Percentiles rank a stretch among this genome's conserved stretches.
Conservation (phyloP, 2,329 filamentous ascomycete genomes). For the Sclerotinia nivalis region DNA sequence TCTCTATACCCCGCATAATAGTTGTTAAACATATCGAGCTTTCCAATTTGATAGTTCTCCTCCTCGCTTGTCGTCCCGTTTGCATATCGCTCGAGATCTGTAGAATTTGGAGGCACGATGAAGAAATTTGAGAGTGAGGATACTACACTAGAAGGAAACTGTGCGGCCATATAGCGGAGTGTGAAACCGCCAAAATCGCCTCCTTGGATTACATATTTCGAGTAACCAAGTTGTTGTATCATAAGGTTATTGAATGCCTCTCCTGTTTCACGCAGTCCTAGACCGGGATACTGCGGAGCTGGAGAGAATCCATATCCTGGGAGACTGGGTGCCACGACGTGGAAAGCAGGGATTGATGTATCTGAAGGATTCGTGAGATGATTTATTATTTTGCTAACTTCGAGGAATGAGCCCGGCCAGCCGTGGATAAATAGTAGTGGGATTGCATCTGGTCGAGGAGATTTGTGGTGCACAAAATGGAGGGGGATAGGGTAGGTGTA, state of each 20-base stretch:
- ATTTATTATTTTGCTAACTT: slow-evolving; percentile 42
- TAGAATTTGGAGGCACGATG: slow-evolving; percentile 21
- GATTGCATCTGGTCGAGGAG: slow-evolving; percentile 40
- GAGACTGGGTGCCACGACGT: slow-evolving; percentile 51
- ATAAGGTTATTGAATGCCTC: slow-evolving; percentile 45
- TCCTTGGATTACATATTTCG: slow-evolving; percentile 32
- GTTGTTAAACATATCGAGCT: not conserved
- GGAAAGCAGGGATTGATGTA: slow-evolving; percentile 43
- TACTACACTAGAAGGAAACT: slow-evolving; percentile 15
- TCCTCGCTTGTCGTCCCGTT: slow-evolving; percentile 10
- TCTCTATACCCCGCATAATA: slow-evolving; percentile 9
- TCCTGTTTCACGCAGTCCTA: slow-evolving; percentile 40
- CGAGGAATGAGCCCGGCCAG: slow-evolving; percentile 48
- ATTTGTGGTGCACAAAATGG: slow-evolving; percentile 41
- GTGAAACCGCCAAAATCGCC: slow-evolving; percentile 33
- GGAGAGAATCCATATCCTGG: slow-evolving; percentile 54
- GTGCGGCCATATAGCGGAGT: slow-evolving; percentile 15
- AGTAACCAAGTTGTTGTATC: slow-evolving; percentile 43
- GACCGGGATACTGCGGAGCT: slow-evolving; percentile 45
- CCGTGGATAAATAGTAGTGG: slow-evolving; percentile 47
- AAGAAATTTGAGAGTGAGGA: slow-evolving; percentile 25
- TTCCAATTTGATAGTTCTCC: slow-evolving; percentile 19
- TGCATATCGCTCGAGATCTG: slow-evolving; percentile 21
- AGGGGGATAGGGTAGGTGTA: slow-evolving; percentile 43
- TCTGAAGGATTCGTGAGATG: slow-evolving; percentile 37